A percentile compares a stretch with the other conserved stretches of the same genome.
phyloP scores from a whole-genome alignment of 2,329 filamentous ascomycete species.

The Amphichorda felina region DNA sequence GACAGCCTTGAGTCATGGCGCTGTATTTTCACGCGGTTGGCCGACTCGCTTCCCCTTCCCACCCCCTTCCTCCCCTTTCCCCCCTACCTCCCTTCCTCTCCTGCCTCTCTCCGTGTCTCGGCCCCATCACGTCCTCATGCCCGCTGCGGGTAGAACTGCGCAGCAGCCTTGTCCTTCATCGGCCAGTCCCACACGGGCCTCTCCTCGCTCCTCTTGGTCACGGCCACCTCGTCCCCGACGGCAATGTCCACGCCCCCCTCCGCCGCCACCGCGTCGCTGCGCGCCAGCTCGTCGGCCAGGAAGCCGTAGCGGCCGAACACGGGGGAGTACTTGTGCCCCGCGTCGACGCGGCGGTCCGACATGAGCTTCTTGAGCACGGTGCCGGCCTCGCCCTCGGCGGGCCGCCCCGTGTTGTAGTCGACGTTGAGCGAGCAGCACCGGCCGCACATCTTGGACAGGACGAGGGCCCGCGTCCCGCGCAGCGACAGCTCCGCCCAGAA shows the following conservation, averaged over 20 bases:
- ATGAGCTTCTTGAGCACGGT: slow-evolving; percentile 57
- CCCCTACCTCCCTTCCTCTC: too few relatives aligned
- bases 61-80: too few relatives aligned
- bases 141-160: slow-evolving; percentile 12
- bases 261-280: slow-evolving; percentile 6
- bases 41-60: not conserved
- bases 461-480: slow-evolving; percentile 23
- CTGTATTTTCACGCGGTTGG: too few relatives aligned
- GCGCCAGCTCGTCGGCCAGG: slow-evolving; percentile 15
- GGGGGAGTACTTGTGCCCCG: slow-evolving; percentile 54
- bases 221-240: slow-evolving; percentile 44
- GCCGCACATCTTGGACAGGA: slow-evolving; percentile 58
- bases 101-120: too few relatives aligned
- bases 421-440: slow-evolving; percentile 61
- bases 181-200: slow-evolving; percentile 44
- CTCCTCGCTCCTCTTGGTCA: slow-evolving; percentile 35
- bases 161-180: slow-evolving; percentile 7
- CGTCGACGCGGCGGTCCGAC: slow-evolving; percentile 58
- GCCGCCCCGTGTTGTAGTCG: slow-evolving; percentile 53
- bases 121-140: too few relatives aligned
- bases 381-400: slow-evolving; percentile 43
- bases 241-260: slow-evolving; percentile 20
- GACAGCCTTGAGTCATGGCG: too few relatives aligned
- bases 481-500: slow-evolving; percentile 55
- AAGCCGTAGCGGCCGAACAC: slow-evolving; percentile 67